Percentiles rank a stretch among this genome's conserved stretches.
phyloP scores from a whole-genome alignment of 208 protist genomes.

The Wallacemonas collosoma region DNA sequence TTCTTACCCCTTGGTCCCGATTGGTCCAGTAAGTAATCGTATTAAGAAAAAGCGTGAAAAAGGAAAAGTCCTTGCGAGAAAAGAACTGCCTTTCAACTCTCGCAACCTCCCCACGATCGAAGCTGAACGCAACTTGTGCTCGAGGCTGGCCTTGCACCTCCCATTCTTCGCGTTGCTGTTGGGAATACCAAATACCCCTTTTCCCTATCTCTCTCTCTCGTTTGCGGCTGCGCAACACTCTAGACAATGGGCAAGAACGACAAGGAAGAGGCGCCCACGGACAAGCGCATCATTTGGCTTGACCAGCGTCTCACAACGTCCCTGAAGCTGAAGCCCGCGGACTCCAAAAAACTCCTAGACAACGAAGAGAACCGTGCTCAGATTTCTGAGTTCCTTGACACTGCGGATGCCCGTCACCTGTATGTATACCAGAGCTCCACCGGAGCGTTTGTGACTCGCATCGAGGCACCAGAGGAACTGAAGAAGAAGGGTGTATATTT shows the following conservation, averaged over 20 bases:
- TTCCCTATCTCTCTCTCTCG: no score
- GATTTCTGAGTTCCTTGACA: constrained; percentile 93
- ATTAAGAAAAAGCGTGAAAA: neutral
- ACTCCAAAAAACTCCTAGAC: constrained; percentile 91
- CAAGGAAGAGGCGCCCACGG: constrained; percentile 88
- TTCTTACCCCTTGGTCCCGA: constrained; percentile 2
- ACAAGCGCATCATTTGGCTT: constrained; percentile 93
- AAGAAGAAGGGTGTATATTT: constrained; percentile 94
- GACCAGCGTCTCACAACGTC: constrained; percentile 88
- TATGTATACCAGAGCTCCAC: constrained; percentile 89
- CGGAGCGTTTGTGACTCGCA: constrained; percentile 76
- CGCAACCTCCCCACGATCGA: no score
- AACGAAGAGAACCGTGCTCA: constrained; percentile 91
- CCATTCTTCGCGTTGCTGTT: no score
- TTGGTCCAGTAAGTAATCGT: neutral
- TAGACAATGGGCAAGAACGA: constrained; percentile 75
- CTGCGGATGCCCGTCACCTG: constrained; percentile 85
- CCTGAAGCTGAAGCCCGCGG: constrained; percentile 88
- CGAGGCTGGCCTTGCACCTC: no score
- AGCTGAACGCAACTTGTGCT: no score
- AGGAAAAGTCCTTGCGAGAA: neutral
- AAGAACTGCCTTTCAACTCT: neutral
- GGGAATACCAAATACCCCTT: no score
- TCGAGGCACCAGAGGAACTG: constrained; percentile 87
- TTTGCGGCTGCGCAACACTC: no score